Evolutionary conservation across 441 rosid species (phyloP).

Genomic region (Flueggea neowawraea): DNA sequence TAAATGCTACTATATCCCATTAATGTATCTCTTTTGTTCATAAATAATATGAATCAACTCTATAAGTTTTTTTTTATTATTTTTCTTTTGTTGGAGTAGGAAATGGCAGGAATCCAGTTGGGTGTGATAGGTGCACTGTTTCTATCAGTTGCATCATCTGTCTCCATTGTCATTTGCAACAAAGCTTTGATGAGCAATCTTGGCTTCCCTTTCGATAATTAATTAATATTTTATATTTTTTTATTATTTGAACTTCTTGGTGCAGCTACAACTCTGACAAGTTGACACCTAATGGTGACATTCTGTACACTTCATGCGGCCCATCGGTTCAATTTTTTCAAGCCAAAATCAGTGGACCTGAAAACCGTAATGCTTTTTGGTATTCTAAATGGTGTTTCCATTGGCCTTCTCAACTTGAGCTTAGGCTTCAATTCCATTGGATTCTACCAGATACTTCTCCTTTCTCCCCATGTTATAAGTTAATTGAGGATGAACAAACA

Average conservation of each 20-base stretch:
- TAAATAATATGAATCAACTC: too few relatives aligned
- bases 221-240: not conserved
- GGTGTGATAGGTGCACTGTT: constrained; percentile 93
- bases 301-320: constrained; percentile 89
- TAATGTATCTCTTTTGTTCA: too few relatives aligned
- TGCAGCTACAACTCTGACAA: constrained; percentile 92
- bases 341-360: constrained; percentile 75
- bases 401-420: constrained; percentile 91
- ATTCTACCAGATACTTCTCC: constrained; percentile 67
- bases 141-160: constrained; percentile 96
- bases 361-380: constrained; percentile 92
- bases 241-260: too few relatives aligned
- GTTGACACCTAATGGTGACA: constrained; percentile 97
- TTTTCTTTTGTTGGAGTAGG: constrained; percentile 12
- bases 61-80: too few relatives aligned
- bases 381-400: constrained; percentile 91
- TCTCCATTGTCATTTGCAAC: constrained; percentile 97
- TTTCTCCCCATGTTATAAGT: not conserved
- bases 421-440: constrained; percentile 98
- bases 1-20: too few relatives aligned
- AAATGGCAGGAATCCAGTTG: constrained; percentile 75
- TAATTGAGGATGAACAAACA: not conserved
- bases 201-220: constrained; percentile 92
- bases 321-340: constrained; percentile 69
- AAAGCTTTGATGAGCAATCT: constrained; percentile 99